phyloP scores from a whole-genome alignment of 306 rosid species.

The Betula pendula region DNA sequence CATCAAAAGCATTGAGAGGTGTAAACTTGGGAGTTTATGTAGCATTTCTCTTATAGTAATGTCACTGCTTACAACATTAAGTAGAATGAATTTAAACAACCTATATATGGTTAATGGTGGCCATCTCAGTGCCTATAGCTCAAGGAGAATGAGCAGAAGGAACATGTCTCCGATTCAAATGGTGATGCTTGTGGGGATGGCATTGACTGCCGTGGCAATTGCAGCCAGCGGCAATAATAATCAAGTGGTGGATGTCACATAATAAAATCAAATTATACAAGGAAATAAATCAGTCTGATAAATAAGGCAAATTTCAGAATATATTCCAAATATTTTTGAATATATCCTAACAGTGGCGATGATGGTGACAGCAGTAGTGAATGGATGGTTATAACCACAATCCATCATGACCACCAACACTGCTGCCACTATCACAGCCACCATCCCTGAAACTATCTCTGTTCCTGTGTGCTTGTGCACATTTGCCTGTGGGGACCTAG shows the following conservation, averaged over 20 bases:
- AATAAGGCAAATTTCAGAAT: too few species aligned
- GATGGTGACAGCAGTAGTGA: neutral
- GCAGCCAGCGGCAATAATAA: neutral
- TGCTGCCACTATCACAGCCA: neutral
- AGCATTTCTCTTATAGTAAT: too few species aligned
- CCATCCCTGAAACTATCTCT: neutral
- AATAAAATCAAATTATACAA: too few species aligned
- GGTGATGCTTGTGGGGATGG: neutral
- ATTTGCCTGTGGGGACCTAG: neutral
- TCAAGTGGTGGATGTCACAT: neutral
- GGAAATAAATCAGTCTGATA: too few species aligned
- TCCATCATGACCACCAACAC: neutral
- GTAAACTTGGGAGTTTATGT: too few species aligned
- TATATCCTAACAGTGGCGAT: too few species aligned
- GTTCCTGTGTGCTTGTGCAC: neutral
- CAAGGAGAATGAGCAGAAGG: neutral
- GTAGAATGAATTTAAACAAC: neutral
- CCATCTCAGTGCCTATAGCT: neutral
- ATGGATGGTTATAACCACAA: neutral
- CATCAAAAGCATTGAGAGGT: too few species aligned
- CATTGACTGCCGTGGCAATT: neutral
- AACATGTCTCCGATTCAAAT: neutral
- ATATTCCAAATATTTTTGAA: too few species aligned
- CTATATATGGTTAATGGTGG: neutral
- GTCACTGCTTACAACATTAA: too few species aligned